Evolutionary conservation across 2,329 filamentous ascomycete genomes (phyloP), one percentile per base, ranked within the genome.

Genomic region (Trichoderma koningiopsis): DNA sequence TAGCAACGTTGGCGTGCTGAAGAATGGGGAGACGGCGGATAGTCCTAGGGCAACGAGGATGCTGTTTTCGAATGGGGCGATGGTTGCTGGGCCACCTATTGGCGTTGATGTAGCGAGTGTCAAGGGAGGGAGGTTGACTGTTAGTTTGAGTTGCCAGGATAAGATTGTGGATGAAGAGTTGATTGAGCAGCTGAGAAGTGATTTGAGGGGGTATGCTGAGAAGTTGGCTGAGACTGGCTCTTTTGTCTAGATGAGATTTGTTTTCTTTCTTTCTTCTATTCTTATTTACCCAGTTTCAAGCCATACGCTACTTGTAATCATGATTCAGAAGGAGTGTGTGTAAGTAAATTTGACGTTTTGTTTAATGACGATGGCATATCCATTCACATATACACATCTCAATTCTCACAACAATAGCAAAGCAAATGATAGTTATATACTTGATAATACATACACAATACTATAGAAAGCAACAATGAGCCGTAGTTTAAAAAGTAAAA

Each of bases 1-100:
- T 5, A 87, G 83, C 70, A 89, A 88, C 72, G 70, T 87, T 5
- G 86, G 87, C 0, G 77, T 78, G 16, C 73, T 84, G n/a, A 73
- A 76, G 5, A 68, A 71, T 53, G 7, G 72, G 11, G 37, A 27
- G 5, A n/a, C 19, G 4, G 22, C 33, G 2, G 5, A 37, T 5
- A n/a, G n/a, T 5, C 43, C 43, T 2, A 33, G 22, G 24, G 56
- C 65, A 1, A 78, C 79, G 4, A 80, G 83, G n/a, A 75, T 80
- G 22, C 72, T 87, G 16, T 87, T 88, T 73, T 81, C 83, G 0
- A 86, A 87, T 69, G 81, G 84, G 0, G 80, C 83, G 29, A 81
- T 80, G 69, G 77, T 83, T 5, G 76, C 78, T 1, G 83, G 84
- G 0, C 72, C 82, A 0, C 81, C 83, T 0, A 72, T 88, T 3